Evolutionary conservation across 2,329 filamentous ascomycete genomes (phyloP).

Genomic region (Coleophoma eucalyptorum): DNA sequence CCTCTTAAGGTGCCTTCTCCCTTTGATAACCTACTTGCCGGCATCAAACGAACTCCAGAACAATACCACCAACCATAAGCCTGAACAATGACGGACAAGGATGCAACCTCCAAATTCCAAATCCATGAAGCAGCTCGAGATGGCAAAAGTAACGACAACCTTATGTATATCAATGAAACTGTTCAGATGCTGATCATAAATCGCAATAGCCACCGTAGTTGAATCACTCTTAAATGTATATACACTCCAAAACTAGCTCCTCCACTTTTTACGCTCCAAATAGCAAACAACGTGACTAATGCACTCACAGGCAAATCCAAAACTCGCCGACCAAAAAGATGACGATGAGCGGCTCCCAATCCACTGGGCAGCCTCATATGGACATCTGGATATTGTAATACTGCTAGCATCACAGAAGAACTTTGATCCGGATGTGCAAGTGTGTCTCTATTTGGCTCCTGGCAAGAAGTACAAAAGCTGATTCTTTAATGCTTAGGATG

Average conservation of each 20-base stretch:
- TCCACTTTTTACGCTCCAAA: not conserved
- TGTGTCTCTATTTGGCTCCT: constrained; percentile 28
- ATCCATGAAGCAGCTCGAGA: constrained; percentile 86
- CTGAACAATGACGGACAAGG: constrained; percentile 10
- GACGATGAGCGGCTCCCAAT: constrained; percentile 86
- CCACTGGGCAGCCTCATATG: constrained; percentile 91
- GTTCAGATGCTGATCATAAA: constrained; percentile 14
- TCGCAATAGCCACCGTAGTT: constrained; percentile 55
- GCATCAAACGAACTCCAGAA: not conserved
- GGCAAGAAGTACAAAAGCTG: not conserved
- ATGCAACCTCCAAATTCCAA: constrained; percentile 62
- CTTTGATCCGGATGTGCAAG: constrained; percentile 83
- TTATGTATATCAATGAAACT: constrained; percentile 1
- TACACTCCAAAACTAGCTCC: not conserved
- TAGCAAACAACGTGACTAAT: constrained; percentile 4
- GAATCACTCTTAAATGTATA: constrained; percentile 71
- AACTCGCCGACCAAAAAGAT: constrained; percentile 68
- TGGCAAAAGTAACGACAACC: constrained; percentile 61
- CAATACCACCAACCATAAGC: not conserved
- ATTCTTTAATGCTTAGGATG: constrained; percentile 48
- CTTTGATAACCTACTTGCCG: not conserved
- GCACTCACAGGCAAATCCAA: constrained; percentile 65
- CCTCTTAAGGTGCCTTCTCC: not conserved
- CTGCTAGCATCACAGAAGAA: constrained; percentile 65
- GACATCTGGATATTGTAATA: constrained; percentile 70